Conservation (phyloP, 257 asterid genomes). For the Echium plantagineum region DNA sequence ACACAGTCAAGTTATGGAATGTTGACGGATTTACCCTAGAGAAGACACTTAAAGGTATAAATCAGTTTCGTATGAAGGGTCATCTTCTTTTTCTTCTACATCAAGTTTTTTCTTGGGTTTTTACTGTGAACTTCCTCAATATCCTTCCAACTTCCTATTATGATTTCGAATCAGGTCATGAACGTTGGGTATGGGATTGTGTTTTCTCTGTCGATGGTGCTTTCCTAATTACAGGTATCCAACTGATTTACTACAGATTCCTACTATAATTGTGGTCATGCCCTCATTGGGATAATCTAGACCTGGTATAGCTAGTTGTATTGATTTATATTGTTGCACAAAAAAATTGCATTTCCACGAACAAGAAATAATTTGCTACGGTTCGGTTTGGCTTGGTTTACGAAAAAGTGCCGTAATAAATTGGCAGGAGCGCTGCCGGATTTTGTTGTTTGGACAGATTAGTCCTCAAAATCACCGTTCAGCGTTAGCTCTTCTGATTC, state of each 20-base stretch:
- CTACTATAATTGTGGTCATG: background rate
- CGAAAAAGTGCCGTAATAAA: no score
- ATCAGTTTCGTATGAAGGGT: background rate
- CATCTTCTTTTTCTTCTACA: background rate
- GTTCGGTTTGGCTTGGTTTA: no score
- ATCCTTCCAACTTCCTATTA: slow-evolving; percentile 1
- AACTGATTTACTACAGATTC: background rate
- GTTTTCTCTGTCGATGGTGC: slow-evolving; percentile 96
- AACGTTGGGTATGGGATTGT: slow-evolving; percentile 98
- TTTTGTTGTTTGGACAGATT: no score
- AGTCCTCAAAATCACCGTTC: no score
- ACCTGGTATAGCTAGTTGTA: background rate
- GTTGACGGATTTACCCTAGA: slow-evolving; percentile 88
- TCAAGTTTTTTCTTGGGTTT: background rate
- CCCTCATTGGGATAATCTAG: background rate
- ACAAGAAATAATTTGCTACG: no score
- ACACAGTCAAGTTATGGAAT: slow-evolving; percentile 92
- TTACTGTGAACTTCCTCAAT: slow-evolving; percentile 1
- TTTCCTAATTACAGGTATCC: slow-evolving; percentile 75
- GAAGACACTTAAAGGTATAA: slow-evolving; percentile 64
- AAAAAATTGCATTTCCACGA: no score
- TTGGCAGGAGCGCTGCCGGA: no score
- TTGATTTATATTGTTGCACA: background rate
- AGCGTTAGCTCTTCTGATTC: background rate
- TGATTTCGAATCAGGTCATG: slow-evolving; percentile 51